A percentile compares a stretch with the other conserved stretches of the same genome.
These are phyloP conservation scores for Tetrahymena thermophila DNA, from an alignment of 73 alveolate species.

Conservation along the genomic window DNA sequence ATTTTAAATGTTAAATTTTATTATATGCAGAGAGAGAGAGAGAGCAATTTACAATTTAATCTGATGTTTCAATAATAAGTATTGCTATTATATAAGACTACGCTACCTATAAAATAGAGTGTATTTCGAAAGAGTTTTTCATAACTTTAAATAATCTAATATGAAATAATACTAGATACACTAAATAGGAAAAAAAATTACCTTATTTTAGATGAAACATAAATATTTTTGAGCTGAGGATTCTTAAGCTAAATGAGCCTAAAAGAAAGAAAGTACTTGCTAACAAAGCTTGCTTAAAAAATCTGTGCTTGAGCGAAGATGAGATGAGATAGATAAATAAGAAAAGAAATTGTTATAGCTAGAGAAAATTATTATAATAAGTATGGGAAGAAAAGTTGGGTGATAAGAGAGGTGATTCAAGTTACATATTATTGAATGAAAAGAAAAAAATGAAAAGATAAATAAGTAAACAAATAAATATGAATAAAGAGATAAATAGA, in stretches of 20 bases:
- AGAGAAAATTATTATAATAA: no score
- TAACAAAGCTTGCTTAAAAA: not conserved
- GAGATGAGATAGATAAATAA: not conserved
- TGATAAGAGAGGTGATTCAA: not conserved
- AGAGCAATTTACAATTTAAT: not conserved
- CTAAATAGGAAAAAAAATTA: no score
- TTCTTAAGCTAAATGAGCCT: not conserved
- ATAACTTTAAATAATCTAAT: no score
- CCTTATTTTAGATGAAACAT: not conserved
- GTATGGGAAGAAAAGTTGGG: not conserved
- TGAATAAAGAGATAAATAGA: not conserved
- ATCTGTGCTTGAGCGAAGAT: not conserved
- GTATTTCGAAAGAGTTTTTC: no score
- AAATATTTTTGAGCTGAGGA: no score
- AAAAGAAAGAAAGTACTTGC: not conserved
- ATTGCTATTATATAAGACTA: not conserved
- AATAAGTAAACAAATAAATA: not conserved
- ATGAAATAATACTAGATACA: no score
- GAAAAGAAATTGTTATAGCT: no score
- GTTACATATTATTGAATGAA: not conserved
- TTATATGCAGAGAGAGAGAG: not conserved
- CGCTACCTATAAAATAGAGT: not conserved
- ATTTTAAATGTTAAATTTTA: no score
- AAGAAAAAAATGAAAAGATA: not conserved
- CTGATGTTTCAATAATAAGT: not conserved